phyloP scores from a whole-genome alignment of 257 asterid species.

The Solanum gandarillasii region DNA sequence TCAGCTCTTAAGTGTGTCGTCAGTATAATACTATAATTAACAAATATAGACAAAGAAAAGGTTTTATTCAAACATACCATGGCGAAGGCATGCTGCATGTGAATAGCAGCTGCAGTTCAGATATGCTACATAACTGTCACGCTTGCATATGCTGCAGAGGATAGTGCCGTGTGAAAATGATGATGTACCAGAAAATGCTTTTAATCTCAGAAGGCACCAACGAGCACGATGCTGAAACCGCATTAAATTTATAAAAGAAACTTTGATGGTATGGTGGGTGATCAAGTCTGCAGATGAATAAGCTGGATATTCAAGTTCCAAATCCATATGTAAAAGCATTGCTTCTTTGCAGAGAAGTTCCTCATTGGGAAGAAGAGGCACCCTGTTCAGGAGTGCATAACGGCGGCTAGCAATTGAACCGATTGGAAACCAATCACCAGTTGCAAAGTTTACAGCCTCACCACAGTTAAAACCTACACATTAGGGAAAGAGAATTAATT shows the following conservation, averaged over 20 bases:
- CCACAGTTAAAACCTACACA: conserved; percentile 89
- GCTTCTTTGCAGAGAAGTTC: conserved; percentile 99
- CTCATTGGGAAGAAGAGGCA: conserved; percentile 89
- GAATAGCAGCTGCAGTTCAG: conserved; percentile 64
- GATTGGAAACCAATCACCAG: conserved; percentile 93
- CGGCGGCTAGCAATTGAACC: conserved; percentile 89
- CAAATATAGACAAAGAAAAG: background rate
- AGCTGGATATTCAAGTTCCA: conserved; percentile 30
- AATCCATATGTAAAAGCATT: conserved; percentile 32
- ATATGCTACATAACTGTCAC: conserved; percentile 84
- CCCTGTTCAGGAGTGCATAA: conserved; percentile 73
- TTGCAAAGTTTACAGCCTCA: conserved; percentile 96
- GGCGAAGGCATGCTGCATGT: conserved; percentile 86
- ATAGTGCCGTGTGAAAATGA: conserved; percentile 70
- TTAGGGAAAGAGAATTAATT: background rate
- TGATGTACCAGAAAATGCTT: conserved; percentile 31
- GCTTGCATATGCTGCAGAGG: conserved; percentile 81
- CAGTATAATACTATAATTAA: background rate
- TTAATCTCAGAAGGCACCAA: conserved; percentile 61
- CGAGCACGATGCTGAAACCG: conserved; percentile 83
- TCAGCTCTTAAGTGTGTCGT: background rate
- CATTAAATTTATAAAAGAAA: conserved; percentile 62
- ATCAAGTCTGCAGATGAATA: conserved; percentile 34
- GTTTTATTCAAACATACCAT: conserved; percentile 38
- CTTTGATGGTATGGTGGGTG: conserved; percentile 44